These are phyloP conservation scores for Debaryomyces castellii DNA, from an alignment of 805 yeast species.

Conservation along the genomic window DNA sequence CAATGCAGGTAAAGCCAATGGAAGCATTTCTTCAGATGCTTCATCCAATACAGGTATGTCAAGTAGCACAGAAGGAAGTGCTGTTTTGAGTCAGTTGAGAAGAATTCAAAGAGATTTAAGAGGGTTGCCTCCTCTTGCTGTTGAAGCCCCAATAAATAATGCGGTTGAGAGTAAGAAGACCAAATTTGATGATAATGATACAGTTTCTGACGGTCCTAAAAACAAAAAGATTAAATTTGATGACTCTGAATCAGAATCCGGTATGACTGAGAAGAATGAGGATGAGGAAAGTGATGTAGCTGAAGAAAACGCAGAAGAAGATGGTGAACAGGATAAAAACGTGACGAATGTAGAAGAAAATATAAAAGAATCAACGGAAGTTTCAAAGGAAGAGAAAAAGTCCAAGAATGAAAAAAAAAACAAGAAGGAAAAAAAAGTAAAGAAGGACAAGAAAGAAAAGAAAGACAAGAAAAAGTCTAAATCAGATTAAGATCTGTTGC, in stretches of 20 bases:
- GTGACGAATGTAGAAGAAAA: conserved; percentile 12
- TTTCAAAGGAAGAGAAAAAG: conserved; percentile 13
- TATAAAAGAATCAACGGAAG: conserved; percentile 15
- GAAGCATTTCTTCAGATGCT: conserved; percentile 23
- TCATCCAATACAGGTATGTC: conserved; percentile 29
- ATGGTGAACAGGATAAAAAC: conserved; percentile 14
- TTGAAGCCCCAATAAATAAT: conserved; percentile 13
- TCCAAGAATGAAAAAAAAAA: conserved; percentile 19
- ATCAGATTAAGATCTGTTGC: conserved; percentile 4
- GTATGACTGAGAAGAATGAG: neutral
- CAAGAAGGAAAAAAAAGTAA: conserved; percentile 21
- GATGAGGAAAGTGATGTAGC: conserved; percentile 15
- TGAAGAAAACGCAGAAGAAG: conserved; percentile 14
- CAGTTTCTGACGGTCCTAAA: conserved; percentile 8
- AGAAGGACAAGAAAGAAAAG: conserved; percentile 27
- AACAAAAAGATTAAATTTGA: conserved; percentile 28
- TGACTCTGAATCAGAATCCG: conserved; percentile 9
- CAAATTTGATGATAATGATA: conserved; percentile 22
- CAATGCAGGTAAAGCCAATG: conserved; percentile 21
- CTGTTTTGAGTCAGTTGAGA: conserved; percentile 59
- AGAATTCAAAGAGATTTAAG: conserved; percentile 76
- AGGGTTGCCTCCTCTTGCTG: conserved; percentile 67
- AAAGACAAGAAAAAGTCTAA: conserved; percentile 19
- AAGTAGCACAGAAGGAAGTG: conserved; percentile 28
- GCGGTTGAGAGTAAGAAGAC: conserved; percentile 23